Evolutionary conservation across 2,329 filamentous ascomycete genomes (phyloP).

Genomic region (Fusarium ambrosium): DNA sequence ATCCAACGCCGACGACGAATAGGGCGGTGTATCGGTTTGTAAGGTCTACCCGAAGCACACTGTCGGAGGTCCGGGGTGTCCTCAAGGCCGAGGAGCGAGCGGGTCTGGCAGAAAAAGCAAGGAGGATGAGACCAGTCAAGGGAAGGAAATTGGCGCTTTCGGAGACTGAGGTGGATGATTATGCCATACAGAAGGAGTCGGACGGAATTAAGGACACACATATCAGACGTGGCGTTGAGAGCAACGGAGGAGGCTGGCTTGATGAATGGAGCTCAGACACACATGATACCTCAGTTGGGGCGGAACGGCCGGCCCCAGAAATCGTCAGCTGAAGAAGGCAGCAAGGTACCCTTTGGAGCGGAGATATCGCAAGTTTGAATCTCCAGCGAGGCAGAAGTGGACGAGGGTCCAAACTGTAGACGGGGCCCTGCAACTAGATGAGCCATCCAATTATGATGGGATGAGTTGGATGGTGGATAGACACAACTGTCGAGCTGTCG

Average conservation of each 20-base stretch:
- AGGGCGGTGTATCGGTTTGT: constrained; percentile 10
- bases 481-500: constrained; percentile 4
- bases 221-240: background rate
- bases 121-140: constrained; percentile 2
- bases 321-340: constrained; percentile 19
- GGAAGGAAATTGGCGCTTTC: constrained; percentile 1
- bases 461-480: constrained; percentile 19
- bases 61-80: constrained; percentile 25
- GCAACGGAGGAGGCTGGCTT: constrained; percentile 11
- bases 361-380: constrained; percentile 17
- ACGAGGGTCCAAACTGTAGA: constrained; percentile 21
- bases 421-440: constrained; percentile 18
- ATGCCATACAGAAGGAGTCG: constrained; percentile 5
- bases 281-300: constrained; percentile 25
- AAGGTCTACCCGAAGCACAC: background rate
- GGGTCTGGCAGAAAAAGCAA: constrained; percentile 11
- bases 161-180: constrained; percentile 8
- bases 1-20: constrained; percentile 16
- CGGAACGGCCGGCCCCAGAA: constrained; percentile 17
- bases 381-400: constrained; percentile 15
- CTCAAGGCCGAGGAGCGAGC: constrained; percentile 24
- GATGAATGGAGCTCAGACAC: constrained; percentile 10
- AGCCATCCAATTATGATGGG: background rate
- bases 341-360: background rate
- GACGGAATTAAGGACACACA: constrained; percentile 14